A percentile compares a stretch with the other conserved stretches of the same genome.
Conservation (phyloP, 139 green algal genomes). For the Pedinophyceae sp. region DNA sequence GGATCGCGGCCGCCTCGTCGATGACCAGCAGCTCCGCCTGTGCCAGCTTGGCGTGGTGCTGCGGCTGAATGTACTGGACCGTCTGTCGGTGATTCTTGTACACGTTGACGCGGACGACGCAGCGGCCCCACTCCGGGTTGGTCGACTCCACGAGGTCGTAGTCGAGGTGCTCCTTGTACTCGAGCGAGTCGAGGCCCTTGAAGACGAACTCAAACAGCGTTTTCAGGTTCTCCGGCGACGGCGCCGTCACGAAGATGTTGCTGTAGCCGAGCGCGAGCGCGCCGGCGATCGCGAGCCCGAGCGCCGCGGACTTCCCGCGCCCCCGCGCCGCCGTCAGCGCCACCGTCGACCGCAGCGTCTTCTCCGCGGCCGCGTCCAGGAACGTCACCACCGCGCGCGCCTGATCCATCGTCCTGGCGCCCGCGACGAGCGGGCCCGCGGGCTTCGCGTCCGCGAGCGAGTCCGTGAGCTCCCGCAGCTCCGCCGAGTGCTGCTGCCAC, state of each 20-base stretch:
- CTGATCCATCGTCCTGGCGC: slow-evolving; percentile 48
- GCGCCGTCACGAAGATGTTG: slow-evolving; percentile 98
- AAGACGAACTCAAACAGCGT: slow-evolving; percentile 97
- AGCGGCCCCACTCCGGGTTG: slow-evolving; percentile 77
- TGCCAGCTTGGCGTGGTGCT: slow-evolving; percentile 65
- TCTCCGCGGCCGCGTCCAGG: slow-evolving; percentile 86
- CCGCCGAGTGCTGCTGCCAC: slow-evolving; percentile 25
- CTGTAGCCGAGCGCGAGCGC: slow-evolving; percentile 80
- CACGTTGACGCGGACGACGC: slow-evolving; percentile 84
- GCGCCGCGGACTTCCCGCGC: slow-evolving; percentile 49
- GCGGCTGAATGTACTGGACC: slow-evolving; percentile 91
- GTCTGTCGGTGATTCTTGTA: slow-evolving; percentile 82
- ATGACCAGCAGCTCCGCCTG: slow-evolving; percentile 96
- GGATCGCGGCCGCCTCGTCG: slow-evolving; percentile 93
- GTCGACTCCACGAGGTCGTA: slow-evolving; percentile 90
- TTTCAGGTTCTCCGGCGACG: slow-evolving; percentile 86
- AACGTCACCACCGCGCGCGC: slow-evolving; percentile 86
- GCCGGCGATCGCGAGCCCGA: slow-evolving; percentile 49
- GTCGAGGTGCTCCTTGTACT: slow-evolving; percentile 91
- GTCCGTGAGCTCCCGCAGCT: slow-evolving; percentile 69
- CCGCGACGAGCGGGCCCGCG: slow-evolving; percentile 16
- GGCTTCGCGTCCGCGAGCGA: slow-evolving; percentile 66
- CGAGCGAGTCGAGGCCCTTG: slow-evolving; percentile 63
- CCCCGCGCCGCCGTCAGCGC: slow-evolving; percentile 83
- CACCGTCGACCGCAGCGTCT: slow-evolving; percentile 86